Evolutionary conservation across 176 grass and related monocot species (phyloP).

Genomic region (Carex parvula): DNA sequence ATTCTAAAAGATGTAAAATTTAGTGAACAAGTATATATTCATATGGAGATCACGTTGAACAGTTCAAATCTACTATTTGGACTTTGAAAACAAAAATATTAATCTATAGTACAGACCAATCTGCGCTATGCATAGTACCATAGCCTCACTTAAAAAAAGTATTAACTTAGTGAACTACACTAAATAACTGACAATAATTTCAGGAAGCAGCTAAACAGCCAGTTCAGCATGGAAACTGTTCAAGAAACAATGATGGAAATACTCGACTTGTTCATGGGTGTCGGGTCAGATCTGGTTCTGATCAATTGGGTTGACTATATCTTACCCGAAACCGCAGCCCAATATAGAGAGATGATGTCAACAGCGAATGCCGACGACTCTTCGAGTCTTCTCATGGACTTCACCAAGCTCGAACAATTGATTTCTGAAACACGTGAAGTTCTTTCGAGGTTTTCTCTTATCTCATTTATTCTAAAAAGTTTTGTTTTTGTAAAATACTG

Average conservation of each 20-base stretch:
- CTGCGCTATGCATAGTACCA: no score
- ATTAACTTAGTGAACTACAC: not conserved
- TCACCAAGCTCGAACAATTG: conserved; percentile 80
- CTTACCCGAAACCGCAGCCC: conserved; percentile 65
- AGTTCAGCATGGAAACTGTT: conserved; percentile 33
- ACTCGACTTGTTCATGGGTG: conserved; percentile 59
- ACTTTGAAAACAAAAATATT: no score
- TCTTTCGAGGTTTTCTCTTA: conserved; percentile 68
- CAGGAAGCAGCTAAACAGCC: conserved; percentile 23
- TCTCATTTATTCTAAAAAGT: not conserved
- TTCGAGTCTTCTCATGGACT: conserved; percentile 58
- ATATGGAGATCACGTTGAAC: no score
- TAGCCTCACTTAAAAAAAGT: no score
- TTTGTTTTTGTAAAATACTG: not conserved
- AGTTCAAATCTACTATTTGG: no score
- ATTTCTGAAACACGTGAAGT: conserved; percentile 73
- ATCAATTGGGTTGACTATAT: conserved; percentile 85
- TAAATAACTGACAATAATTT: not conserved
- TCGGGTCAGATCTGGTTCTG: conserved; percentile 31
- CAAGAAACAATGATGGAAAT: conserved; percentile 44
- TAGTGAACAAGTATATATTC: no score
- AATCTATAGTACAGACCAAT: no score
- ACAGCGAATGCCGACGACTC: conserved; percentile 45
- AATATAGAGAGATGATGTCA: conserved; percentile 66
- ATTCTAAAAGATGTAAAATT: no score